Percentiles rank a stretch among this genome's conserved stretches.
phyloP scores from a whole-genome alignment of 2,329 filamentous ascomycete genomes.

The Lecanicillium sp. region DNA sequence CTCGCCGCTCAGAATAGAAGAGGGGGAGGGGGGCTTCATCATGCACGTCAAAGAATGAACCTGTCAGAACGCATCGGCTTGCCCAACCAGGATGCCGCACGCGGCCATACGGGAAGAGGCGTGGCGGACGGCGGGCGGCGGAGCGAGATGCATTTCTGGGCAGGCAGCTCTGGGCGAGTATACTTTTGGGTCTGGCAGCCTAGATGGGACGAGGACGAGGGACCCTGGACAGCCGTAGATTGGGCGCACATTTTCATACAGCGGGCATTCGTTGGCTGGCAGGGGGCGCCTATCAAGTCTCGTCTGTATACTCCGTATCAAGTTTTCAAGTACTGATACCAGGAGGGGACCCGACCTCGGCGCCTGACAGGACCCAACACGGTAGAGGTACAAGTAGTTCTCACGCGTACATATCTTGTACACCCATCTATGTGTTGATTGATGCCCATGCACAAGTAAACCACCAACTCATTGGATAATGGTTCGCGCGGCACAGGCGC shows the following conservation, averaged over 20 bases:
- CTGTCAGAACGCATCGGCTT: background rate
- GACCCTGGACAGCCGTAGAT: background rate
- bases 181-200: background rate
- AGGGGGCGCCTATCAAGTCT: too few species aligned
- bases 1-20: too few species aligned
- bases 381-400: too few species aligned
- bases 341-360: too few species aligned
- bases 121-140: background rate
- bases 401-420: too few species aligned
- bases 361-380: too few species aligned
- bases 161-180: slow-evolving; percentile 4
- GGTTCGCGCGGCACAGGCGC: background rate
- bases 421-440: too few species aligned
- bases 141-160: background rate
- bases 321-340: too few species aligned
- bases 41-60: background rate
- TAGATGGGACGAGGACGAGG: background rate
- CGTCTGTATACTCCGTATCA: too few species aligned
- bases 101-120: slow-evolving; percentile 8
- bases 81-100: slow-evolving; percentile 12
- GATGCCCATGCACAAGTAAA: too few species aligned
- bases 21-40: too few species aligned
- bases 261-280: slow-evolving; percentile 5
- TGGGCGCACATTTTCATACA: slow-evolving; percentile 1
- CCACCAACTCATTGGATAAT: background rate